phyloP scores from a whole-genome alignment of 352 stramenopile genomes.

The Phytophthora meadii region DNA sequence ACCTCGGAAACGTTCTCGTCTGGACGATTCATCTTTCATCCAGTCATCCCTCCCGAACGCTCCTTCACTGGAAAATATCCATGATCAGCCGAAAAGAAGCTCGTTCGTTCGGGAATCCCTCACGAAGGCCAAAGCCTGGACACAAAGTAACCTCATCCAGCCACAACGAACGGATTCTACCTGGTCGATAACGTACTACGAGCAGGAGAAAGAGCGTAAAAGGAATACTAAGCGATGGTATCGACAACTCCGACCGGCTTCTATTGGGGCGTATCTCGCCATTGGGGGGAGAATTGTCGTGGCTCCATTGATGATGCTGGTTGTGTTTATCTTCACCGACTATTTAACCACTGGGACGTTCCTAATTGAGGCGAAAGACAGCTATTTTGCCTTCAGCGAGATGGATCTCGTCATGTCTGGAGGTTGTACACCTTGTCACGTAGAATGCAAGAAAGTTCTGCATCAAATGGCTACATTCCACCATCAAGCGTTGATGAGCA shows the following conservation, averaged over 20 bases:
- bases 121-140: conserved; percentile 17
- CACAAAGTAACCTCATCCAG: conserved; percentile 3
- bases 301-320: conserved; percentile 21
- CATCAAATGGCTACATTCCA: conserved; percentile 32
- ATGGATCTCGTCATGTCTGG: conserved; percentile 36
- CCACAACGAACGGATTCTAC: conserved; percentile 21
- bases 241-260: conserved; percentile 32
- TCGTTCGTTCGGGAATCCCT: conserved; percentile 23
- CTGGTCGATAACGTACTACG: conserved; percentile 27
- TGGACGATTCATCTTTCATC: neutral
- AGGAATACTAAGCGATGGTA: conserved; percentile 21
- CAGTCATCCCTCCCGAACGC: neutral
- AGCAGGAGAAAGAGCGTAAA: conserved; percentile 19
- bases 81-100: neutral
- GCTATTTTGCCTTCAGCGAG: conserved; percentile 36
- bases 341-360: conserved; percentile 35
- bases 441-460: conserved; percentile 25
- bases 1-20: neutral
- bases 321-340: conserved; percentile 27
- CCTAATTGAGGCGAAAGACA: conserved; percentile 35
- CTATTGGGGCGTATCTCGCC: conserved; percentile 29
- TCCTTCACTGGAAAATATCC: neutral
- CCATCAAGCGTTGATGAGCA: conserved; percentile 34
- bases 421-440: conserved; percentile 25
- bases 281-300: conserved; percentile 30